Evolutionary conservation across 208 protist genomes (phyloP).

Genomic region (Polymyxa betae): DNA sequence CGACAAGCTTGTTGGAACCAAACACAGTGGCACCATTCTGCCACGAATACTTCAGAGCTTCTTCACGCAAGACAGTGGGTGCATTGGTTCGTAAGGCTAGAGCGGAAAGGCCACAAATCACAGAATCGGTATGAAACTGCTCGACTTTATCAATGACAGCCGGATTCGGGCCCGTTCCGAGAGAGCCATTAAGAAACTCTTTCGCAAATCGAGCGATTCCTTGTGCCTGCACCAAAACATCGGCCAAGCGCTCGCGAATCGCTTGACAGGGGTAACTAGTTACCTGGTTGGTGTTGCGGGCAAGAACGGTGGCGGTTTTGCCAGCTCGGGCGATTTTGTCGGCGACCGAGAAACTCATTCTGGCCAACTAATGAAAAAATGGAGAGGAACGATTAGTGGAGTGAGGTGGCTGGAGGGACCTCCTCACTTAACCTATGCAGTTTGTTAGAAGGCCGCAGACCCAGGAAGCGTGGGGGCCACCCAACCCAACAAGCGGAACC

Average conservation of each 20-base stretch:
- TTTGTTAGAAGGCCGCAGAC: too few relatives aligned
- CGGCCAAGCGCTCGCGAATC: neutral
- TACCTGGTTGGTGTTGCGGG: constrained; percentile 19
- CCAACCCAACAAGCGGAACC: too few relatives aligned
- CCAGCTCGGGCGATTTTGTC: constrained; percentile 35
- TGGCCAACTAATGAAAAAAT: too few relatives aligned
- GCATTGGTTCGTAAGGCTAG: constrained; percentile 56
- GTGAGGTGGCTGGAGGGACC: too few relatives aligned
- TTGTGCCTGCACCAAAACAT: neutral
- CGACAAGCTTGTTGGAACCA: constrained; percentile 48
- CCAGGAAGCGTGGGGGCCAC: too few relatives aligned
- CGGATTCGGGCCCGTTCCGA: constrained; percentile 14
- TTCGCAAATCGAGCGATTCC: constrained; percentile 26
- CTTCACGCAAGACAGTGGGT: constrained; percentile 54
- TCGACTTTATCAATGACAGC: constrained; percentile 25
- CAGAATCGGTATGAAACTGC: constrained; percentile 59
- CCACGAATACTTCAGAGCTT: constrained; percentile 52
- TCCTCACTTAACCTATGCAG: too few relatives aligned
- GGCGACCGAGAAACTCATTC: neutral
- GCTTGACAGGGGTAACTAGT: neutral
- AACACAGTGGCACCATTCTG: constrained; percentile 51
- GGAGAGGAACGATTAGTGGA: too few relatives aligned
- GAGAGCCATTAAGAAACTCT: constrained; percentile 32
- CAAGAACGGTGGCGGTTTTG: neutral
- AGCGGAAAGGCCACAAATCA: constrained; percentile 55